Percentiles rank a stretch among this genome's conserved stretches.
Conservation (phyloP, 305 asterid genomes). For the Ruellia speciosa region DNA sequence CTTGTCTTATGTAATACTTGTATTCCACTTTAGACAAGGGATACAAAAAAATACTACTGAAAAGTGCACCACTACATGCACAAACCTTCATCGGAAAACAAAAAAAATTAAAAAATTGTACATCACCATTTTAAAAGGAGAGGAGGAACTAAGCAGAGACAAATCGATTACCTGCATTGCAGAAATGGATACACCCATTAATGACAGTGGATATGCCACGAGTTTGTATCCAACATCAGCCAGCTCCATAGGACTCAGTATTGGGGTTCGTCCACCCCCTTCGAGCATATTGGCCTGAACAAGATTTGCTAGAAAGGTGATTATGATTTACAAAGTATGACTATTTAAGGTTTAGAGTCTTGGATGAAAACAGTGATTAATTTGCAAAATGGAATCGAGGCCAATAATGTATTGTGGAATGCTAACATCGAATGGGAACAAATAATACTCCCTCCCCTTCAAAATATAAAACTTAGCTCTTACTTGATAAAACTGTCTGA, state of each 20-base stretch:
- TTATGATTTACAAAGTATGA: conserved; percentile 1
- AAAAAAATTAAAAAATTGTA: too few species aligned
- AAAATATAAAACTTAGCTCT: too few species aligned
- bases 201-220: conserved; percentile 86
- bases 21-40: too few species aligned
- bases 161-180: conserved; percentile 72
- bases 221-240: conserved; percentile 84
- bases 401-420: conserved; percentile 3
- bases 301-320: conserved; percentile 24
- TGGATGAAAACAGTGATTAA: conserved; percentile 8
- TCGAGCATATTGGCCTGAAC: conserved; percentile 92
- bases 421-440: conserved; percentile 4
- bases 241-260: conserved; percentile 71
- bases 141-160: conserved; percentile 1
- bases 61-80: too few species aligned
- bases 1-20: too few species aligned
- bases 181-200: conserved; percentile 75
- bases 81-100: too few species aligned
- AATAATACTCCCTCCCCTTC: too few species aligned
- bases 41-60: too few species aligned
- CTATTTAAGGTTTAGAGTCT: conserved; percentile 13
- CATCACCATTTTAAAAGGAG: background rate
- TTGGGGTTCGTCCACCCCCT: conserved; percentile 96
- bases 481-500: too few species aligned
- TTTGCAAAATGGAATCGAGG: conserved; percentile 16